phyloP scores from a whole-genome alignment of 2,329 filamentous ascomycete species.

The Paecilomyces variotii region DNA sequence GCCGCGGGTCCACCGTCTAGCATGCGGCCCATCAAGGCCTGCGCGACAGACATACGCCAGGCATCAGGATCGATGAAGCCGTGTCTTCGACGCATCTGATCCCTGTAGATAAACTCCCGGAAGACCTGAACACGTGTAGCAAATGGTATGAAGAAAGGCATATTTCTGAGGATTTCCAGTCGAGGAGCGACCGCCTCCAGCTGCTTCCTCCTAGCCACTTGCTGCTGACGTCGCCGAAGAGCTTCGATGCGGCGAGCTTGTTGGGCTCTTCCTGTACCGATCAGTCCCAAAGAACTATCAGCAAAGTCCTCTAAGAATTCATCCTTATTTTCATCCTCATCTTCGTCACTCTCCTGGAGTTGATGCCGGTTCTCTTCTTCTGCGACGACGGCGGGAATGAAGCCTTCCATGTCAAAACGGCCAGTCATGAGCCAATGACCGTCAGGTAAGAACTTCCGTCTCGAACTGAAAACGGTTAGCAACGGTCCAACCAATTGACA shows the following conservation, averaged over 20 bases:
- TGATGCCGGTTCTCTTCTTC: conserved; percentile 74
- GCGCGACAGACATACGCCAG: conserved; percentile 59
- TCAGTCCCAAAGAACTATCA: conserved; percentile 30
- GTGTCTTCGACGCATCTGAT: conserved; percentile 63
- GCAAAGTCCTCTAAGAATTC: conserved; percentile 34
- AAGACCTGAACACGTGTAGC: conserved; percentile 87
- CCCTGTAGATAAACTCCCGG: conserved; percentile 78
- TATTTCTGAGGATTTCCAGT: conserved; percentile 84
- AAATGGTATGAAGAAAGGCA: conserved; percentile 96
- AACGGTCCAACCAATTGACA: neutral
- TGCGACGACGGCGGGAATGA: conserved; percentile 74
- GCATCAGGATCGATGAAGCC: conserved; percentile 64
- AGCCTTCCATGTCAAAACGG: conserved; percentile 77
- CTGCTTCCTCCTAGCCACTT: conserved; percentile 60
- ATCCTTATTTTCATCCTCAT: conserved; percentile 44
- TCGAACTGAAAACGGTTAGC: conserved; percentile 44
- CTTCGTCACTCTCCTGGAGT: conserved; percentile 56
- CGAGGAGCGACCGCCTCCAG: conserved; percentile 75
- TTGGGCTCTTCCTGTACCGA: conserved; percentile 54
- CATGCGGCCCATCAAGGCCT: conserved; percentile 31
- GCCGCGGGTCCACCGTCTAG: conserved; percentile 32
- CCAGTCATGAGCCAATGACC: conserved; percentile 93
- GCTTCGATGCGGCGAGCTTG: conserved; percentile 56
- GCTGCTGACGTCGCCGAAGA: conserved; percentile 56
- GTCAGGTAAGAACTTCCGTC: conserved; percentile 72